phyloP scores from a whole-genome alignment of 2,329 filamentous ascomycete genomes.

The Clonostachys rhizophaga region DNA sequence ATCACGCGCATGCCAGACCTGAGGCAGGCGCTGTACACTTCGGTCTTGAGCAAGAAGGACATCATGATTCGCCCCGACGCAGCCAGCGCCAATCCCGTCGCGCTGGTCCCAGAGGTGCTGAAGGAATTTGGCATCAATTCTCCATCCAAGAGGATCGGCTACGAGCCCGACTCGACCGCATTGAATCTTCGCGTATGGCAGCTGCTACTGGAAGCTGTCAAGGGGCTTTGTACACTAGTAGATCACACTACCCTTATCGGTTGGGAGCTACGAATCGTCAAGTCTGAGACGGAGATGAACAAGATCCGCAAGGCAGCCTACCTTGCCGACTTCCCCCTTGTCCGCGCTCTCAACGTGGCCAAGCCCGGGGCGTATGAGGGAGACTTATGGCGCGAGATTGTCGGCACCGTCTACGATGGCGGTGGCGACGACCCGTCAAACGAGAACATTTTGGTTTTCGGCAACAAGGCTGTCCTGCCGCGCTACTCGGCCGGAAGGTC shows the following conservation, averaged over 20 bases:
- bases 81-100: conserved; percentile 18
- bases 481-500: background rate
- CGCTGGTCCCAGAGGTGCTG: conserved; percentile 18
- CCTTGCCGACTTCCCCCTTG: conserved; percentile 22
- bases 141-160: conserved; percentile 17
- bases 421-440: conserved; percentile 26
- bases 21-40: conserved; percentile 23
- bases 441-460: conserved; percentile 21
- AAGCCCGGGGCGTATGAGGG: conserved; percentile 25
- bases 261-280: conserved; percentile 20
- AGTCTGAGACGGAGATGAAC: conserved; percentile 18
- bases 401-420: conserved; percentile 23
- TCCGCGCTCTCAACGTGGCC: conserved; percentile 23
- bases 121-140: conserved; percentile 19
- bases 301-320: conserved; percentile 24
- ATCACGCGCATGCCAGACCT: conserved; percentile 21
- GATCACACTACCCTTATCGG: conserved; percentile 17
- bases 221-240: conserved; percentile 13
- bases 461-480: background rate
- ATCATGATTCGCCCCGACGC: conserved; percentile 15
- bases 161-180: conserved; percentile 25
- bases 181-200: conserved; percentile 24
- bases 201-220: conserved; percentile 22
- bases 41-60: conserved; percentile 6
- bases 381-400: conserved; percentile 24